A percentile compares a stretch with the other conserved stretches of the same genome.
phyloP scores from a whole-genome alignment of 331 rosid species.

The Phaseolus coccineus region DNA sequence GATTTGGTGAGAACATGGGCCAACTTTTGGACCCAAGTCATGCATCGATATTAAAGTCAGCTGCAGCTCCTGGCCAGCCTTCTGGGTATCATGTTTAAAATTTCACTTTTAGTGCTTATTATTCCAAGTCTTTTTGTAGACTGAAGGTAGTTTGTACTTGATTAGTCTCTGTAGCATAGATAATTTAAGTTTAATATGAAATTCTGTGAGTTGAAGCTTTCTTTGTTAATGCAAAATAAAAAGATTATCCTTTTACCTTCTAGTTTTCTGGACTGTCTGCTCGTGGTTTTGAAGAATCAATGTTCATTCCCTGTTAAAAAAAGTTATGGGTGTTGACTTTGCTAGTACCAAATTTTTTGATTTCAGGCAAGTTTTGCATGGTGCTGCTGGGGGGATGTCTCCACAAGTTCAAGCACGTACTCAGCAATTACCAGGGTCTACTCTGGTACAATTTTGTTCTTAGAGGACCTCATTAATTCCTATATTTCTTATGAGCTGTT shows the following conservation, averaged over 20 bases:
- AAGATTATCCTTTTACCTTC: neutral
- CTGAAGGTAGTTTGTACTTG: constrained; percentile 1
- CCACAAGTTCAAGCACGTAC: constrained; percentile 91
- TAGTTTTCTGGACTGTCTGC: constrained; percentile 17
- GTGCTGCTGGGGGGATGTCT: constrained; percentile 87
- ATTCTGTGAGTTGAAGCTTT: constrained; percentile 18
- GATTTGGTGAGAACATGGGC: constrained; percentile 93
- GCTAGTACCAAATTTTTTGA: constrained; percentile 31
- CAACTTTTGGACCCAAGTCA: constrained; percentile 89
- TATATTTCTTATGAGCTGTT: constrained; percentile 30
- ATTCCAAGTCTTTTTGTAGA: constrained; percentile 26
- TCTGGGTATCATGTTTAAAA: constrained; percentile 71
- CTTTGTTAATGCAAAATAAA: neutral
- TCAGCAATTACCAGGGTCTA: constrained; percentile 90
- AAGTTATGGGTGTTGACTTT: constrained; percentile 41
- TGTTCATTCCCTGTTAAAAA: constrained; percentile 1
- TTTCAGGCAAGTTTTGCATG: constrained; percentile 95
- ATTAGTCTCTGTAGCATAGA: constrained; percentile 18
- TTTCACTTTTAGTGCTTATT: constrained; percentile 21
- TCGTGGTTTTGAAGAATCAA: constrained; percentile 36
- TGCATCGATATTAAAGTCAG: constrained; percentile 86
- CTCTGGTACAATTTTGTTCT: constrained; percentile 64
- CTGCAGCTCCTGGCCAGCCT: constrained; percentile 88
- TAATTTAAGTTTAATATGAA: constrained; percentile 27
- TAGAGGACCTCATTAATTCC: constrained; percentile 33